Base-by-base conservation (phyloP, 176 grass and related monocot species). In the Leersia perrieri region DNA sequence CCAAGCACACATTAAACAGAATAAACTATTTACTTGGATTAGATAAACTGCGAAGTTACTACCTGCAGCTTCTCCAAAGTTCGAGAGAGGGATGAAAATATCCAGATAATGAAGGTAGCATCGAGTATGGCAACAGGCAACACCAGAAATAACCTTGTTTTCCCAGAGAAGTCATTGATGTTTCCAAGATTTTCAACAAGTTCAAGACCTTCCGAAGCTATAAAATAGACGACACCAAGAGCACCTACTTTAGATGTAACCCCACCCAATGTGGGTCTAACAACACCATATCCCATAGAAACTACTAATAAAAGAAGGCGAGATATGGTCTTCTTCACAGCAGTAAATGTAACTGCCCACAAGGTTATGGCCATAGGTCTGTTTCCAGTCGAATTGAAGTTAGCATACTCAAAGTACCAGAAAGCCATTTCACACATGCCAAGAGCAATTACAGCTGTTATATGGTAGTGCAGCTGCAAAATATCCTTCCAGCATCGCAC, bases 391-490 rank as follows among this genome's bases (percentile, higher is more conserved):
- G 92, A 91, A 86, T 99, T 99, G 32, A 99, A 93, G 78, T 99
- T 99, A 64, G 88, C 89, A 88, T 95, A 93, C 82, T 99, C 96
- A 82, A 99, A 99, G 51, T 93, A 99, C 96, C 92, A 95, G 72
- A 99, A 91, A 74, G 96, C 84, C 96, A 99, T 99, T 87, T 99
- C 92, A 4, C 96, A 99, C 96, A 99, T 99, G 81, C 96, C 93
- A 84, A 99, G 87, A 60, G 96, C 96, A 82, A 99, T 95, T 36
- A 99, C 96, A 38, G 89, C 90, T 49, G 96, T 99, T 78, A 99
- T 95, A 81, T 99, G 88, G 87, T 95, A 99, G 77, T 99, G 96
- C 63, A 99, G 90, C 44, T 95, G 92, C 84, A 99, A 82, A 79
- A 94, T 91, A 38, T 95, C 92, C 53, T 90, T 95, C 96, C 92